Percentiles rank a stretch among this genome's conserved stretches.
phyloP scores from a whole-genome alignment of 352 stramenopile species.

The Pythium angustatum region DNA sequence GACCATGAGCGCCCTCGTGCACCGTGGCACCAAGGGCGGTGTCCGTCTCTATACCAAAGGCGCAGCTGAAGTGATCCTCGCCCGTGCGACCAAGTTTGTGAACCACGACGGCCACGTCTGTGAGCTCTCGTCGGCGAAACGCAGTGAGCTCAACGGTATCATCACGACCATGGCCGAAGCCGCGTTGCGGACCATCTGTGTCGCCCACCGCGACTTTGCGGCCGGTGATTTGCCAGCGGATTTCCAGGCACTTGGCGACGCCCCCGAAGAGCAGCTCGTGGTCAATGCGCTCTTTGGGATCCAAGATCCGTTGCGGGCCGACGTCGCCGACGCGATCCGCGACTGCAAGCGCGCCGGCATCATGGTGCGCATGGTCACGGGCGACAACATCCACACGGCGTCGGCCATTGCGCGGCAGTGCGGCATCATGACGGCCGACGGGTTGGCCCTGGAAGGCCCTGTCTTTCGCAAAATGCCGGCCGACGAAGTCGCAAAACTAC shows the following conservation, averaged over 20 bases:
- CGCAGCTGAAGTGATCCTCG: constrained; percentile 71
- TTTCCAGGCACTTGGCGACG: constrained; percentile 50
- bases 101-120: constrained; percentile 47
- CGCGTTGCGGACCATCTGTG: constrained; percentile 86
- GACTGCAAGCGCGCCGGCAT: constrained; percentile 96
- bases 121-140: constrained; percentile 55
- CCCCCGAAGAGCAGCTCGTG: constrained; percentile 78
- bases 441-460: constrained; percentile 90
- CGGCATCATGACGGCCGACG: constrained; percentile 93
- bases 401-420: constrained; percentile 95
- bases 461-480: constrained; percentile 88
- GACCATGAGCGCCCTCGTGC: constrained; percentile 71
- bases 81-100: constrained; percentile 67
- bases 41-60: constrained; percentile 74
- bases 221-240: constrained; percentile 52
- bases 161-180: constrained; percentile 83
- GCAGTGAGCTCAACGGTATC: constrained; percentile 67
- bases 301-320: constrained; percentile 93
- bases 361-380: constrained; percentile 99
- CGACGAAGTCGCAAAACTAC: constrained; percentile 57
- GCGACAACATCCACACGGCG: constrained; percentile 98
- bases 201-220: constrained; percentile 81
- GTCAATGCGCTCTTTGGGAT: constrained; percentile 94
- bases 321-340: constrained; percentile 93
- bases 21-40: constrained; percentile 29